Evolutionary conservation across 805 yeast genomes (phyloP).

Genomic region (Hanseniaspora clermontiae): DNA sequence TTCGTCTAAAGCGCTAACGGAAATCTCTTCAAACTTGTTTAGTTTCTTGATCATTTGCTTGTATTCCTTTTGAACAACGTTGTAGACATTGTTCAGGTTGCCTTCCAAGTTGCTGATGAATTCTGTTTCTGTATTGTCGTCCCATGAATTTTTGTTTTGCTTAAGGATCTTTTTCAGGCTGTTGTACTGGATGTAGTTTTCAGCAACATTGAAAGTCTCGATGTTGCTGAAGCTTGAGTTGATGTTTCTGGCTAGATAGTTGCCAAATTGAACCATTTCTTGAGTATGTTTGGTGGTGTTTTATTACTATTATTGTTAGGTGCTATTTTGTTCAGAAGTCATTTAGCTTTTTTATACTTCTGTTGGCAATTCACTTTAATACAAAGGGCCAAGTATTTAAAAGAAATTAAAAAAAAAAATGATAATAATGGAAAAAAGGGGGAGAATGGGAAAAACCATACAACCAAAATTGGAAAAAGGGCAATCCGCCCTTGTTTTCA

Average conservation of each 20-base stretch:
- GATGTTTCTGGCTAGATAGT: slow-evolving; percentile 5
- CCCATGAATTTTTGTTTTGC: slow-evolving; percentile 49
- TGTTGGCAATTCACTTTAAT: no score
- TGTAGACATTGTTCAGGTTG: slow-evolving; percentile 85
- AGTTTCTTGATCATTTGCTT: slow-evolving; percentile 68
- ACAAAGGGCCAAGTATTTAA: no score
- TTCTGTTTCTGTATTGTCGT: slow-evolving; percentile 63
- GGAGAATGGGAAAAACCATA: no score
- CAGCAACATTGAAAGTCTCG: slow-evolving; percentile 70
- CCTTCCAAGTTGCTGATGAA: slow-evolving; percentile 63
- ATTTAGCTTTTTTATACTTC: no score
- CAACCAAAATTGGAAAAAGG: no score
- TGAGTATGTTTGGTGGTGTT: background rate
- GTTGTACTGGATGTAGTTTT: slow-evolving; percentile 83
- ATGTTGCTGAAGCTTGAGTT: slow-evolving; percentile 40
- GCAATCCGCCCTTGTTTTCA: no score
- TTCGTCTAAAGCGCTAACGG: slow-evolving; percentile 39
- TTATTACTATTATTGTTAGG: background rate
- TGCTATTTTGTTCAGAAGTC: background rate
- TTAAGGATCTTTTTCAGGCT: slow-evolving; percentile 59
- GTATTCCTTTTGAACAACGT: slow-evolving; percentile 77
- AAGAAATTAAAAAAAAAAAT: no score
- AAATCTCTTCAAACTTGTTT: slow-evolving; percentile 46
- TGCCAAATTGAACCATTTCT: slow-evolving; percentile 75
- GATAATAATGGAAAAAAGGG: no score